Base-by-base conservation (phyloP, 257 asterid genomes). In the Solanum lycopersicoides region DNA sequence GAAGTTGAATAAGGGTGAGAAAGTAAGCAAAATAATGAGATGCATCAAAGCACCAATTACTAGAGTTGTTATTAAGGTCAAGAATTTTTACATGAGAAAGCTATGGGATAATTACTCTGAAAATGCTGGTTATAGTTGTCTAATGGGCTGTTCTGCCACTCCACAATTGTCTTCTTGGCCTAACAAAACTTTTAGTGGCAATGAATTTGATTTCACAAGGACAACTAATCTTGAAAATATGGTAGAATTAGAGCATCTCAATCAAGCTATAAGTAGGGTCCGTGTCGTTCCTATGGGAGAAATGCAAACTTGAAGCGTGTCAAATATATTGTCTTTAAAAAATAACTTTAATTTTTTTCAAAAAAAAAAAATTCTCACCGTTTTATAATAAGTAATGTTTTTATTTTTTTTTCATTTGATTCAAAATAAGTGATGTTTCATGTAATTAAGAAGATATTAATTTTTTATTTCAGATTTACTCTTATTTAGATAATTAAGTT, bases 331-430 rank as follows among this genome's bases (percentile, higher is more conserved):
- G 8, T 65, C 15, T 25, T n/a, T 11, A 23, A 5, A 18, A n/a
- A n/a, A 25, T n/a, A n/a, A n/a, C n/a, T n/a, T n/a, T n/a, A n/a
- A n/a, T n/a, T n/a, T n/a, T n/a, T n/a, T n/a, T n/a, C n/a, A n/a
- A n/a, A n/a, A n/a, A n/a, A n/a, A n/a, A 65, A 59, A 6, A 3
- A 1, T 0, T 59, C 68, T 21, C 12, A 3, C 6, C 1, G 0
- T 18, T 16, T 56, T 56, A 56, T 56, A 16, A 18, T 56, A 56
- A 56, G 65, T 53, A 23, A 53, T 53, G 23, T 5, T 50, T 50
- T 50, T 50, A 5, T 2, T 5, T 16, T 53, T 7, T 53, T 53
- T 53, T 41, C 44, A 16, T 16, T 53, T 53, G 60, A 16, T 6
- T 53, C 60, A 53, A 53, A 53, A 50, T 50, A 50, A 15, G 60